Conservation (phyloP, 192 early-diverging fungal genomes). For the Backusella liffmaniae region DNA sequence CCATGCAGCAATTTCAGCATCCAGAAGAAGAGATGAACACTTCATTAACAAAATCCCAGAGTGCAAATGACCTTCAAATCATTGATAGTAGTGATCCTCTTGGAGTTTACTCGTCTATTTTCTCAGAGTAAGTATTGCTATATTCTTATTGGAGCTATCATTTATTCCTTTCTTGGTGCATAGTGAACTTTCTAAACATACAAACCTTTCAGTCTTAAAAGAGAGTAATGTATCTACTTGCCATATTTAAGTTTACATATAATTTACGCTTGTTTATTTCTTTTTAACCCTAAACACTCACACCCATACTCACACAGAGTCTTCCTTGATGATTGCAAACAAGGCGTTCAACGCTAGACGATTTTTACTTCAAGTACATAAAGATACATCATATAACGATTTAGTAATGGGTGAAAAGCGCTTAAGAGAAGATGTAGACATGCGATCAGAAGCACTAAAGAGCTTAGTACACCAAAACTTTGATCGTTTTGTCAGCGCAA, state of each 20-base stretch:
- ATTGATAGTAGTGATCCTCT: slow-evolving; percentile 49
- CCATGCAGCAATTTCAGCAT: slow-evolving; percentile 29
- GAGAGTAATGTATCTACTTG: slow-evolving; percentile 20
- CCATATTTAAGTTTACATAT: not conserved
- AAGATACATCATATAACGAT: slow-evolving; percentile 81
- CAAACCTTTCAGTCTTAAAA: slow-evolving; percentile 24
- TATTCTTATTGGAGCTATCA: not conserved
- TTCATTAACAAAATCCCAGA: slow-evolving; percentile 26
- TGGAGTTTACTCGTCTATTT: slow-evolving; percentile 41
- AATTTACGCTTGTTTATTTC: not conserved
- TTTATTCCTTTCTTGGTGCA: not conserved
- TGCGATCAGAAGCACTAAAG: slow-evolving; percentile 84
- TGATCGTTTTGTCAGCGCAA: slow-evolving; percentile 94
- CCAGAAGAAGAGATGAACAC: slow-evolving; percentile 9
- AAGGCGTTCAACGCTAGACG: slow-evolving; percentile 59
- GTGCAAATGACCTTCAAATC: slow-evolving; percentile 29
- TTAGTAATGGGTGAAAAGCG: slow-evolving; percentile 73
- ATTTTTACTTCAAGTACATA: slow-evolving; percentile 84
- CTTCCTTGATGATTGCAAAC: slow-evolving; percentile 47
- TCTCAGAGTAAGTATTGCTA: slow-evolving; percentile 10
- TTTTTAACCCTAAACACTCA: not conserved
- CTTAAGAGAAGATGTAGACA: slow-evolving; percentile 70
- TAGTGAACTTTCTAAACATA: slow-evolving; percentile 24
- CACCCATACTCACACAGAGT: slow-evolving; percentile 25
- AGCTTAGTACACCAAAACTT: slow-evolving; percentile 94